Evolutionary conservation across 2,329 filamentous ascomycete genomes (phyloP).

Genomic region (Pleoardoris graminearum): DNA sequence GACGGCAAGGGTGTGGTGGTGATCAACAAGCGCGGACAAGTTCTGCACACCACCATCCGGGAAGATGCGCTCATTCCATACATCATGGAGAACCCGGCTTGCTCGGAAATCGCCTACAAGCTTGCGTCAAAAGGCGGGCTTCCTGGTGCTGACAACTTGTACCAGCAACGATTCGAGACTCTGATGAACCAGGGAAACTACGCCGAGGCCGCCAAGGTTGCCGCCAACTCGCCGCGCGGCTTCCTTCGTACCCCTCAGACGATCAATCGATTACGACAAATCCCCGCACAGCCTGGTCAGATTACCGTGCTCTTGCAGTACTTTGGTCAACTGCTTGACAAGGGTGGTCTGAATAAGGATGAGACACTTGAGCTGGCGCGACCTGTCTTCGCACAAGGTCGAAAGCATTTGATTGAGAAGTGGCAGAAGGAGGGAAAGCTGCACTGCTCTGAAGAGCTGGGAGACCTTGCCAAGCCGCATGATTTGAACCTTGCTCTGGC

Average conservation of each 20-base stretch:
- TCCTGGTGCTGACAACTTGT: constrained; percentile 90
- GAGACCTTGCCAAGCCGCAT: constrained; percentile 88
- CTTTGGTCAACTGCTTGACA: constrained; percentile 95
- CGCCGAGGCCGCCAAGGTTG: constrained; percentile 88
- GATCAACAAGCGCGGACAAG: constrained; percentile 97
- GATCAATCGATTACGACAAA: constrained; percentile 91
- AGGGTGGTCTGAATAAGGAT: constrained; percentile 87
- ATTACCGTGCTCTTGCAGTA: constrained; percentile 96
- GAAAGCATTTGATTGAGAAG: constrained; percentile 95
- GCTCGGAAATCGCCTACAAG: constrained; percentile 91
- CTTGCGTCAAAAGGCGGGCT: constrained; percentile 92
- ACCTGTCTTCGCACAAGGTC: constrained; percentile 88
- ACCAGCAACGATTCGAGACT: constrained; percentile 89
- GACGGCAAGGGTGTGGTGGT: constrained; percentile 87
- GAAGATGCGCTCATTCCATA: constrained; percentile 91
- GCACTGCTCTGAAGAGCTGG: constrained; percentile 92
- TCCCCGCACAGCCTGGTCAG: constrained; percentile 78
- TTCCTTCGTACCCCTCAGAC: constrained; percentile 94
- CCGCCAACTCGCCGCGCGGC: constrained; percentile 92
- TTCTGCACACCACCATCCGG: constrained; percentile 90
- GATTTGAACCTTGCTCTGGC: constrained; percentile 84
- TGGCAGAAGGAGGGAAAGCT: constrained; percentile 97
- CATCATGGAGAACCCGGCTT: constrained; percentile 93
- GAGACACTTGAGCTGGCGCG: constrained; percentile 93
- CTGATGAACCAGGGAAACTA: constrained; percentile 80